These are phyloP conservation scores for Boletales sp. DNA, from an alignment of 768 basidiomycete genomes.

Conservation along the genomic window DNA sequence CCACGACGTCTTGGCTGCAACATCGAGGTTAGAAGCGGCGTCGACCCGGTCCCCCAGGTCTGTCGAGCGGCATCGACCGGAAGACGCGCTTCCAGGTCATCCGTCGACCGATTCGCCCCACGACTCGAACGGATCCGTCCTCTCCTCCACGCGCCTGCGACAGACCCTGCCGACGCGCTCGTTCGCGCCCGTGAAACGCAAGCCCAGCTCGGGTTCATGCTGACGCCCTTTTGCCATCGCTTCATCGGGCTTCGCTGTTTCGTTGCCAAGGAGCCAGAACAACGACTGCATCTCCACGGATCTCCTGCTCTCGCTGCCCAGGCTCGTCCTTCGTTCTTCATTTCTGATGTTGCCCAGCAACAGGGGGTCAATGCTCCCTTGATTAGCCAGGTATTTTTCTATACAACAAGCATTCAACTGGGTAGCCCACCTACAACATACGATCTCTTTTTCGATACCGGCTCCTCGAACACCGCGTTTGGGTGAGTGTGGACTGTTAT, in stretches of 20 bases:
- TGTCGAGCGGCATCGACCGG: slow-evolving; percentile 34
- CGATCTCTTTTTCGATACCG: no score
- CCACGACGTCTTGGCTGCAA: slow-evolving; percentile 13
- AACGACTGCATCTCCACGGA: neutral
- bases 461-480: no score
- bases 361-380: no score
- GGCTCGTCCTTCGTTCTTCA: no score
- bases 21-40: slow-evolving; percentile 5
- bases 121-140: slow-evolving; percentile 27
- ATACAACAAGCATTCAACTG: no score
- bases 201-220: slow-evolving; percentile 23
- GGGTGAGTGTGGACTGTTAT: no score
- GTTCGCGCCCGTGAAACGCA: slow-evolving; percentile 10
- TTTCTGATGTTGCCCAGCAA: no score
- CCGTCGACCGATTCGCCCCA: slow-evolving; percentile 29
- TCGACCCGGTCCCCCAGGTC: slow-evolving; percentile 10
- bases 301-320: no score
- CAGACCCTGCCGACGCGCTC: neutral
- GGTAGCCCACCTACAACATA: no score
- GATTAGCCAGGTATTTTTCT: no score
- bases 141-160: slow-evolving; percentile 16
- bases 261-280: no score
- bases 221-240: no score
- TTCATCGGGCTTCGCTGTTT: slow-evolving; percentile 19
- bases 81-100: slow-evolving; percentile 25